Base-by-base conservation (phyloP, 768 basidiomycete species). In the Multifurca ochricompacta region DNA sequence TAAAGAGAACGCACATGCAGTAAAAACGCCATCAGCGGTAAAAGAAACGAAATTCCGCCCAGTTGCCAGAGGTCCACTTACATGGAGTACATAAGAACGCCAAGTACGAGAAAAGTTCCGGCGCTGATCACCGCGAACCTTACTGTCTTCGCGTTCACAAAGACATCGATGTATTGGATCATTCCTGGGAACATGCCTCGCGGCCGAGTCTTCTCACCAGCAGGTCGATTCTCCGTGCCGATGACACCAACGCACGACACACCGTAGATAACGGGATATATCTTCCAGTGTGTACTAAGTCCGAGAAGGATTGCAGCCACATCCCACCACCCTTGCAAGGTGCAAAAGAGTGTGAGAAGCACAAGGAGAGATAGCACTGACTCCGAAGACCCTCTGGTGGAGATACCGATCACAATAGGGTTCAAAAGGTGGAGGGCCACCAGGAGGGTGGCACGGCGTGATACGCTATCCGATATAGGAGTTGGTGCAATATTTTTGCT, bases 311-410 rank as follows among this genome's bases (percentile, higher is more conserved):
- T 60, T 0, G 91, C 93, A 0, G 91, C 81, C 3, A 68, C 58
- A 45, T 78, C 74, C 82, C 87, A 87, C 40, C 73, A 73, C 3
- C 70, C 73, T 37, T 76, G 75, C 54, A 86, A 68, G 2, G 82
- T 80, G 28, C 70, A 74, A 65, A 79, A 79, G 25, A 94, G 70
- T 0, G 84, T 81, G 48, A 78, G 69, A 35, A 96, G 75, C 35
- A 97, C 87, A 53, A 94, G 74, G 1, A 87, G 73, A 35, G 85
- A 82, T 14, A 98, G 81, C 16, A 96, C 71, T 2, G 91, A 82
- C 68, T 99, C 96, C 4, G 95, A 94, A 16, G 92, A 97, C 6
- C 96, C 96, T 16, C 96, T 84, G 0, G 96, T 98, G 6, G 94
- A 96, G 63, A 99, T 97, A 59, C 92, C 86, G 68, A 96, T 88